Conservation (phyloP, 116 monocot species). For the Iris pallida region DNA sequence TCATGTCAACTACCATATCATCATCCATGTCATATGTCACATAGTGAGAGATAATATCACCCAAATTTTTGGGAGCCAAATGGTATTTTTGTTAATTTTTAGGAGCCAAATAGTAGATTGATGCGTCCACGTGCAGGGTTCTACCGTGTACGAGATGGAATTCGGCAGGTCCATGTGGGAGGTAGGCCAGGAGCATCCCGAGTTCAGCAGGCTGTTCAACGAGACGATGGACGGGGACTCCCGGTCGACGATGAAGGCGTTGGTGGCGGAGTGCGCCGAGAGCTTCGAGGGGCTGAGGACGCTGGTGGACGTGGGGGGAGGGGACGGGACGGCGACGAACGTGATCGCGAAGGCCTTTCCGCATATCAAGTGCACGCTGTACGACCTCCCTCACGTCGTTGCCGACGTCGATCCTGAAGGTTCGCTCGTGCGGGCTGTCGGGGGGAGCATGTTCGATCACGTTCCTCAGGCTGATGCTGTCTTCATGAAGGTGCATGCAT, state of each 20-base stretch:
- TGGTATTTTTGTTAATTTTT: no score
- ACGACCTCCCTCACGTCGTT: constrained; percentile 14
- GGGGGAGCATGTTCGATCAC: constrained; percentile 18
- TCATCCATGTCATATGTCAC: no score
- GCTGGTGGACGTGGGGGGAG: constrained; percentile 9
- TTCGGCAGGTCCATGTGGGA: neutral
- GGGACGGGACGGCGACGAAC: neutral
- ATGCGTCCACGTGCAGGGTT: no score
- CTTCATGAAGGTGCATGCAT: constrained; percentile 18
- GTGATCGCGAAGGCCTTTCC: constrained; percentile 1
- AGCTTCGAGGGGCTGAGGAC: constrained; percentile 5
- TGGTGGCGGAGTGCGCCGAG: neutral
- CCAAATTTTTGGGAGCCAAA: no score
- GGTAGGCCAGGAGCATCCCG: neutral
- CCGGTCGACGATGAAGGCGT: neutral
- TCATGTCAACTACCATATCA: no score
- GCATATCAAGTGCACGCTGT: neutral
- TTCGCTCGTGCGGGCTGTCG: neutral
- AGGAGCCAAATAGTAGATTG: no score
- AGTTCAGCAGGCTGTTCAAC: neutral
- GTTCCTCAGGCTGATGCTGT: constrained; percentile 12
- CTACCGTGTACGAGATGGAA: constrained; percentile 6
- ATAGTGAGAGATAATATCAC: no score
- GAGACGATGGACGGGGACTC: neutral
- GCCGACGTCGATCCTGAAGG: neutral